Conservation (phyloP, 176 grass and related monocot species). For the Carex littledalei region DNA sequence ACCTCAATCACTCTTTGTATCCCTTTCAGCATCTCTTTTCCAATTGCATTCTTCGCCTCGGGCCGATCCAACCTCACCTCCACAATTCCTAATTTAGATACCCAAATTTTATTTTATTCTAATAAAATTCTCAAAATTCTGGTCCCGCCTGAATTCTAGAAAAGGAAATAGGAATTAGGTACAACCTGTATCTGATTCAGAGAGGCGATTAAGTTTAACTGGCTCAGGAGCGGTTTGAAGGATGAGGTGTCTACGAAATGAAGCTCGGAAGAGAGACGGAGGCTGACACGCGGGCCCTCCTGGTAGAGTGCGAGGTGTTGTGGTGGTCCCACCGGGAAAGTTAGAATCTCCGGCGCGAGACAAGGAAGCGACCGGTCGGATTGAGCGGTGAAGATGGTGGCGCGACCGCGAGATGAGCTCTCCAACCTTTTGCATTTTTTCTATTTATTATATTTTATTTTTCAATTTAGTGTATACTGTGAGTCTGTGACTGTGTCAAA, state of each 20-base stretch:
- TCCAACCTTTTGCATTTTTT: background rate
- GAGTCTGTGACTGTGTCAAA: no score
- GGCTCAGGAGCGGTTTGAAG: conserved; percentile 35
- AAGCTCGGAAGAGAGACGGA: background rate
- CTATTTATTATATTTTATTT: background rate
- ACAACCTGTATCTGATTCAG: conserved; percentile 43
- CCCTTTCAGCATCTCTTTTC: conserved; percentile 52
- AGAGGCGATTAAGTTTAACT: conserved; percentile 43
- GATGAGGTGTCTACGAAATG: conserved; percentile 26
- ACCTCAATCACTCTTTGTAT: conserved; percentile 33
- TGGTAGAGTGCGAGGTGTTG: background rate
- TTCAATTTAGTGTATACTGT: background rate
- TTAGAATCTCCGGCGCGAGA: background rate
- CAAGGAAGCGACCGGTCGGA: background rate
- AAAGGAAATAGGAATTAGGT: conserved; percentile 5
- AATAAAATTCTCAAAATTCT: background rate
- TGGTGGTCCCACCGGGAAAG: background rate
- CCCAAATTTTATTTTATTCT: background rate
- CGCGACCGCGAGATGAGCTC: background rate
- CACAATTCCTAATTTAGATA: conserved; percentile 49
- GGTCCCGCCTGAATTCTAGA: background rate
- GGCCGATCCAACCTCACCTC: conserved; percentile 55
- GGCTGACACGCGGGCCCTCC: background rate
- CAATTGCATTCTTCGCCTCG: conserved; percentile 79
- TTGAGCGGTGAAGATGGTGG: background rate